These are phyloP conservation scores for Biscutella laevigata DNA, from an alignment of 441 rosid genomes.

Conservation along the genomic window DNA sequence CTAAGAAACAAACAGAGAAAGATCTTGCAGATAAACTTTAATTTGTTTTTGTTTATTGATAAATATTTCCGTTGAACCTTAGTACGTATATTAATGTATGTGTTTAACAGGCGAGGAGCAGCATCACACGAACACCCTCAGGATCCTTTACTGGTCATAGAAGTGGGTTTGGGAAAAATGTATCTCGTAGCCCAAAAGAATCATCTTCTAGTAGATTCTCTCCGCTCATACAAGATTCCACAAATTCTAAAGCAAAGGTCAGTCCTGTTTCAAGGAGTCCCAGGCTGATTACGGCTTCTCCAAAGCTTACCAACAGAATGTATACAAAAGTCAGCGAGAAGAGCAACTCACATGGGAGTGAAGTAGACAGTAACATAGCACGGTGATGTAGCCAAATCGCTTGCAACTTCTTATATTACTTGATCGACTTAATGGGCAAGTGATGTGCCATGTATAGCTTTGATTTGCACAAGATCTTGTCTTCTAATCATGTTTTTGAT, in stretches of 20 bases:
- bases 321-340: conserved; percentile 33
- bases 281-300: conserved; percentile 31
- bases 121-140: conserved; percentile 39
- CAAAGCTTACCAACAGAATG: conserved; percentile 33
- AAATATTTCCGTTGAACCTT: conserved; percentile 1
- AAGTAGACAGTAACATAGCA: conserved; percentile 18
- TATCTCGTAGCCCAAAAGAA: conserved; percentile 31
- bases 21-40: too few relatives aligned
- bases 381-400: conserved; percentile 7
- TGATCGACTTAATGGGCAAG: background rate
- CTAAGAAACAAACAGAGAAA: background rate
- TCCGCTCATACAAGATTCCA: conserved; percentile 31
- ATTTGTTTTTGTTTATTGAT: too few relatives aligned
- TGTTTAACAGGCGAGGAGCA: conserved; percentile 46
- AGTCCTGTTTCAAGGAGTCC: conserved; percentile 32
- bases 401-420: background rate
- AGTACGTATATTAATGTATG: background rate
- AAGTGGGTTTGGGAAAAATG: conserved; percentile 31
- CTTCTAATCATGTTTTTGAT: background rate
- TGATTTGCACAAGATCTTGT: background rate
- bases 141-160: conserved; percentile 32
- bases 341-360: conserved; percentile 28
- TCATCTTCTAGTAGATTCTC: conserved; percentile 29
- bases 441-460: conserved; percentile 14
- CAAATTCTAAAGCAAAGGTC: conserved; percentile 31